Evolutionary conservation across 257 asterid genomes (phyloP), one percentile per base, ranked within the genome.

Genomic region (Striga asiatica): DNA sequence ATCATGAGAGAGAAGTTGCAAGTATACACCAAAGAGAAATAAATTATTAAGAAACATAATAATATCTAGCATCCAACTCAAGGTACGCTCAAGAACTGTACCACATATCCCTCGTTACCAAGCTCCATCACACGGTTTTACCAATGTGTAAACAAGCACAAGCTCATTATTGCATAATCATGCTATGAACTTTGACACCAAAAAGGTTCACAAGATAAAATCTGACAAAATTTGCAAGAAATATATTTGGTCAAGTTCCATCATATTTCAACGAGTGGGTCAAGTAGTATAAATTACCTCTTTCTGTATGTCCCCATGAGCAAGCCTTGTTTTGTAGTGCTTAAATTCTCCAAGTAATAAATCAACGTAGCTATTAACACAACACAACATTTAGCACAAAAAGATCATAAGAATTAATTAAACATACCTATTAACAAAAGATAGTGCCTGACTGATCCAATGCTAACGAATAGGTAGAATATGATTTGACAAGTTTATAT

Each of bases 301-400:
- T 73, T 79, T 82, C 50, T 73, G 74, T 47, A 92, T 79, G 55
- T 83, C 95, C 57, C 88, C 97, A 57, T 88, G 94, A 56, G 87
- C 88, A 73, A 92, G 75, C 80, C 97, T 78, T 56, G 99, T 92
- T 69, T 78, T 92, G 82, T 78, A 92, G 79, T 92, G 99, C 82
- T 88, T 92, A 68, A 88, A 84, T 72, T 92, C 99, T 58, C 99
- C 99, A 66, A 92, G 80, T 74, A 92, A 65, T 64, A 92, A 74
- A 79, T 92, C 99, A 56, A 92, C 99, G 74, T 92, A 92, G 73
- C 98, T 91, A 71, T 58, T 43, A 65, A 63, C 58, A 76, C 59
- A 58, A 49, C 50, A 61, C 41, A 23, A n/a, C n/a, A n/a, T n/a
- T n/a, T n/a, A n/a, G n/a, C n/a, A n/a, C n/a, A n/a, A n/a, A n/a